Percentiles rank a stretch among this genome's conserved stretches.
Conservation (phyloP, 805 yeast genomes). For the Ogataea haglerorum region DNA sequence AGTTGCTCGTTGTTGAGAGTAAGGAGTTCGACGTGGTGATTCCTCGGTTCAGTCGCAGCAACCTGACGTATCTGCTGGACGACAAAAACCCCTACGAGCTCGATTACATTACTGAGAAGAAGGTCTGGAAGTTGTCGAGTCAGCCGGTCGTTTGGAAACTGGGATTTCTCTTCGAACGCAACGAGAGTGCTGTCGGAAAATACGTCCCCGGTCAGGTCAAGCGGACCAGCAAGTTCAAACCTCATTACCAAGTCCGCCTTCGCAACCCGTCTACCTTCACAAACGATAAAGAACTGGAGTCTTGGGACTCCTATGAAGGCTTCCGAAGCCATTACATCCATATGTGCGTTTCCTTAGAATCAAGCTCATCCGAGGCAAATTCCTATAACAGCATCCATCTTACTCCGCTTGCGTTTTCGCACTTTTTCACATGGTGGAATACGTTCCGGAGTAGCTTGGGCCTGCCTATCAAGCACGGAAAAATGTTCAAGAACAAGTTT, state of each 20-base stretch:
- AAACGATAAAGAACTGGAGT: constrained; percentile 34
- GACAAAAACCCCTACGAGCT: constrained; percentile 27
- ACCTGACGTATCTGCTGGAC: constrained; percentile 22
- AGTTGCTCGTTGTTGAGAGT: constrained; percentile 52
- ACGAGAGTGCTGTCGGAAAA: constrained; percentile 36
- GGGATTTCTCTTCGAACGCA: constrained; percentile 72
- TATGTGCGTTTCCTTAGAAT: constrained; percentile 54
- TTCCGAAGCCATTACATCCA: constrained; percentile 84
- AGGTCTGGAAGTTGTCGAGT: constrained; percentile 60
- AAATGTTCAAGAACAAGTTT: constrained; percentile 54
- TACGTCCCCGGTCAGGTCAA: constrained; percentile 31
- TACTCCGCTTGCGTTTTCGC: constrained; percentile 62
- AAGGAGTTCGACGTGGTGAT: constrained; percentile 54
- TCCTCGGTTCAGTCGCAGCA: constrained; percentile 43
- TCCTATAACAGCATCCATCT: constrained; percentile 73
- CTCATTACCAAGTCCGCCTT: constrained; percentile 59
- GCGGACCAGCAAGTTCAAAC: constrained; percentile 45
- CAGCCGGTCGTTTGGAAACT: constrained; percentile 68
- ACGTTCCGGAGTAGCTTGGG: constrained; percentile 76
- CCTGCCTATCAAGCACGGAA: constrained; percentile 75
- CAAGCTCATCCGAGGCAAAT: constrained; percentile 29
- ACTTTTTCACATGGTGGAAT: constrained; percentile 83
- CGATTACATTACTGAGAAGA: constrained; percentile 42
- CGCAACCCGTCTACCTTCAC: constrained; percentile 51
- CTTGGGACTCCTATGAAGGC: constrained; percentile 76